phyloP scores from a whole-genome alignment of 2,329 filamentous ascomycete genomes.

The Immersiporthe knoxdaviesiana region DNA sequence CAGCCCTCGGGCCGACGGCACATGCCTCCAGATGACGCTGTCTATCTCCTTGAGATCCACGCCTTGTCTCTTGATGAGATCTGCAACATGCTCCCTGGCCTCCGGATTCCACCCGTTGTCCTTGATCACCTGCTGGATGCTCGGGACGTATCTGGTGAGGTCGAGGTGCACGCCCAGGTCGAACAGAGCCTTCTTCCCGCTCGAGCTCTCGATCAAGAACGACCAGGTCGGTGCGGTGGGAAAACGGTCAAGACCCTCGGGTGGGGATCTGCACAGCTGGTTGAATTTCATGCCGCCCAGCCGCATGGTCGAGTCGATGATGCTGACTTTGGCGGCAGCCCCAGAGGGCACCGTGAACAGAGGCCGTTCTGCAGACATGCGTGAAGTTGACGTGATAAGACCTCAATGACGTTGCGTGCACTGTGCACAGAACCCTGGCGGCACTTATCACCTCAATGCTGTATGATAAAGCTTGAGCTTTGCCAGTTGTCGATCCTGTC shows the following conservation, averaged over 20 bases:
- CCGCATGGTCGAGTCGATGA: slow-evolving; percentile 22
- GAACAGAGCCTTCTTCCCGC: slow-evolving; percentile 19
- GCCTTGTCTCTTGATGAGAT: slow-evolving; percentile 27
- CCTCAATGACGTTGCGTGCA: background rate
- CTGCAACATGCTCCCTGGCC: slow-evolving; percentile 18
- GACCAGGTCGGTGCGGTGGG: slow-evolving; percentile 14
- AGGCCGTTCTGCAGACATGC: slow-evolving; percentile 5
- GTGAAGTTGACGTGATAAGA: background rate
- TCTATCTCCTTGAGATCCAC: slow-evolving; percentile 21
- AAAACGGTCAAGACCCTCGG: slow-evolving; percentile 12
- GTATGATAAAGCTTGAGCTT: background rate
- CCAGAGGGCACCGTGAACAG: slow-evolving; percentile 21
- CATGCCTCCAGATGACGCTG: slow-evolving; percentile 30
- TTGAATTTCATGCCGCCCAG: background rate
- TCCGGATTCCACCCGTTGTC: slow-evolving; percentile 10
- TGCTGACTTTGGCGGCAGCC: slow-evolving; percentile 20
- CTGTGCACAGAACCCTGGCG: background rate
- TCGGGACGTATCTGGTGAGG: slow-evolving; percentile 15
- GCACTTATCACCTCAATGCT: background rate
- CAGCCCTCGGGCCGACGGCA: too few relatives aligned
- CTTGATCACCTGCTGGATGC: slow-evolving; percentile 10
- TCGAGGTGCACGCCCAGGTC: slow-evolving; percentile 21
- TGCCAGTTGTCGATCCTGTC: background rate
- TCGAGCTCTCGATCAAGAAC: slow-evolving; percentile 20
- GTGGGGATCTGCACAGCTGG: slow-evolving; percentile 3